phyloP scores from a whole-genome alignment of 352 stramenopile genomes.

The Peronosclerospora sorghi region DNA sequence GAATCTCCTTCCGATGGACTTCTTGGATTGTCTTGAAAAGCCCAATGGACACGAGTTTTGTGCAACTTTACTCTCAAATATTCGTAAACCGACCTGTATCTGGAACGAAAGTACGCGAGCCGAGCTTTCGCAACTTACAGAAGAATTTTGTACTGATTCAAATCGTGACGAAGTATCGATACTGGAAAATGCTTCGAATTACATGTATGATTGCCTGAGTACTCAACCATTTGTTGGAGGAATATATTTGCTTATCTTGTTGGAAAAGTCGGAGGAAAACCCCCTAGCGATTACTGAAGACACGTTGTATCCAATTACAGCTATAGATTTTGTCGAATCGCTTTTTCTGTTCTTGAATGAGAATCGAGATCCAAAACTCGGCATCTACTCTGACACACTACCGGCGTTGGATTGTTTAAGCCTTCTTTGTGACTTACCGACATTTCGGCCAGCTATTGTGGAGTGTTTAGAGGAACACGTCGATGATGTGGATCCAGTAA shows the following conservation, averaged over 20 bases:
- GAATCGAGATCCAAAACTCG: constrained; percentile 57
- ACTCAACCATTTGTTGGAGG: constrained; percentile 53
- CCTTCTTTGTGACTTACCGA: constrained; percentile 47
- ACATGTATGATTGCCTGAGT: constrained; percentile 78
- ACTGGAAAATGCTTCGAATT: constrained; percentile 51
- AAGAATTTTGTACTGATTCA: constrained; percentile 55
- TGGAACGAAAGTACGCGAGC: constrained; percentile 53
- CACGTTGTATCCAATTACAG: constrained; percentile 41
- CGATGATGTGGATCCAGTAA: constrained; percentile 47
- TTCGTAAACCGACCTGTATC: constrained; percentile 66
- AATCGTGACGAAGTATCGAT: constrained; percentile 47
- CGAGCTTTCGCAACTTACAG: constrained; percentile 63
- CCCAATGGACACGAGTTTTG: constrained; percentile 66
- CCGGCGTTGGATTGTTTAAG: constrained; percentile 62
- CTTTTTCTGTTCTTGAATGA: constrained; percentile 74
- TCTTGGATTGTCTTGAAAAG: constrained; percentile 63
- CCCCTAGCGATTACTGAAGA: constrained; percentile 34
- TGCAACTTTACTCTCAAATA: constrained; percentile 52
- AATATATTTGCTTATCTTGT: constrained; percentile 57
- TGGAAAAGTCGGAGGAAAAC: constrained; percentile 52
- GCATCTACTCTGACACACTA: constrained; percentile 70
- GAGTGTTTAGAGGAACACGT: constrained; percentile 56
- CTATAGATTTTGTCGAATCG: constrained; percentile 44
- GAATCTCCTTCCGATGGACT: constrained; percentile 59
- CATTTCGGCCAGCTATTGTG: constrained; percentile 43